Evolutionary conservation across 1,284 basidiomycete genomes (phyloP).

Genomic region (Apiotrichum sp.): DNA sequence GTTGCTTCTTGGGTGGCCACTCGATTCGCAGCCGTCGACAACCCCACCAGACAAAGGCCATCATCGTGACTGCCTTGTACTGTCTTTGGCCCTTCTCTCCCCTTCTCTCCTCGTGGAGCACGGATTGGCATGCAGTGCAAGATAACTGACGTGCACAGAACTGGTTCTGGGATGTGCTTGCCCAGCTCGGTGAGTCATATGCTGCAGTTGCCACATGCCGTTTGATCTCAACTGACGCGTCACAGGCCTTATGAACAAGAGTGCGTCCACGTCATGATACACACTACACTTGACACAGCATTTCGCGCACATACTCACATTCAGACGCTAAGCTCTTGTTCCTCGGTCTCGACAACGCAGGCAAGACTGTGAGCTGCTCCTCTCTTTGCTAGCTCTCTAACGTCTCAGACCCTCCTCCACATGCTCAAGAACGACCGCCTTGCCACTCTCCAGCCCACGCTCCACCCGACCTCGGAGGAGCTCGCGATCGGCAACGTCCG

Average conservation of each 20-base stretch:
- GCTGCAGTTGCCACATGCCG: not conserved
- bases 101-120: too few relatives aligned
- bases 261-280: too few relatives aligned
- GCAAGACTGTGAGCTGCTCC: conserved; percentile 76
- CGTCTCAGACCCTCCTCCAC: conserved; percentile 80
- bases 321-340: conserved; percentile 90
- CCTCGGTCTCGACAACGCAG: conserved; percentile 96
- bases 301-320: not conserved
- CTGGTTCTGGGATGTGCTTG: conserved; percentile 93
- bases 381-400: not conserved
- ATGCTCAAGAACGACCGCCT: conserved; percentile 99
- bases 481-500: conserved; percentile 98
- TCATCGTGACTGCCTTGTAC: too few relatives aligned
- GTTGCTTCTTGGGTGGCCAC: too few relatives aligned
- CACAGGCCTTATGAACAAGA: conserved; percentile 92
- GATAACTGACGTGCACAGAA: conserved; percentile 46
- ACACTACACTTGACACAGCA: too few relatives aligned
- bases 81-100: too few relatives aligned
- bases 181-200: conserved; percentile 71
- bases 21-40: too few relatives aligned
- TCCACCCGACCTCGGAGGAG: conserved; percentile 99
- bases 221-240: not conserved
- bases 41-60: too few relatives aligned
- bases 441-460: conserved; percentile 94
- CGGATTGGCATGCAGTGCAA: too few relatives aligned